Base-by-base conservation (phyloP, 2,329 filamentous ascomycete species). In the Pseudodiploospora longispora region DNA sequence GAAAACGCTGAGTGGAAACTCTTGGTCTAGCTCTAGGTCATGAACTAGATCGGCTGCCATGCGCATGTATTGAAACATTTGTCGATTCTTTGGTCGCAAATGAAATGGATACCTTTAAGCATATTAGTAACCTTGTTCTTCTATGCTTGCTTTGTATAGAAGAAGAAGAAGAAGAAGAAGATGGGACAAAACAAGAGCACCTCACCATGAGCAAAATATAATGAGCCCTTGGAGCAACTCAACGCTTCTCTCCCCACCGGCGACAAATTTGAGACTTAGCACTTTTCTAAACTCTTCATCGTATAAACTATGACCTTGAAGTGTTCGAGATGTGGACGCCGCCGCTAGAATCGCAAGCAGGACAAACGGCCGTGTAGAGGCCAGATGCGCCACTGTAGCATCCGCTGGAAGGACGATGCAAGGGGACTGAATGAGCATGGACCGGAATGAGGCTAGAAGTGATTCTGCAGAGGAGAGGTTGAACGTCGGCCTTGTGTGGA, bases 231-330 rank as follows among this genome's bases (percentile, higher is more conserved):
- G 73, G 1, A 82, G 55, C 10, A 81, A 51, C 50, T 82, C 76
- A 27, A 81, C 47, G 9, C 67, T 76, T 44, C 74, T 69, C 61
- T 82, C 76, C 0, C 76, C 75, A 3, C 71, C 68, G 0, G 76
- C 67, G 1, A 82, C 72, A 35, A 77, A 72, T 55, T 76, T 79
- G 37, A 76, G 61, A 1, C 69, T 74, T n/a, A 79, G 52, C 0
- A 76, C 66, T 52, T 77, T 78, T 30, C 75, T 65, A 41, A 80
- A 75, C 57, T 80, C 76, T 40, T 74, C 70, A 29, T 80, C 76
- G 37, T 80, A 77, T 3, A 75, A 60, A 10, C 59, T 68, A 44
- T 78, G 72, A 0, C 75, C 69, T 50, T 75, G 71, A 27, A 74
- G 53, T n/a, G 70, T 70, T 8, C 55, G 63, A 30, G 70, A 67